Base-by-base conservation (phyloP, 208 protist species). In the Angomonas ambiguus region DNA sequence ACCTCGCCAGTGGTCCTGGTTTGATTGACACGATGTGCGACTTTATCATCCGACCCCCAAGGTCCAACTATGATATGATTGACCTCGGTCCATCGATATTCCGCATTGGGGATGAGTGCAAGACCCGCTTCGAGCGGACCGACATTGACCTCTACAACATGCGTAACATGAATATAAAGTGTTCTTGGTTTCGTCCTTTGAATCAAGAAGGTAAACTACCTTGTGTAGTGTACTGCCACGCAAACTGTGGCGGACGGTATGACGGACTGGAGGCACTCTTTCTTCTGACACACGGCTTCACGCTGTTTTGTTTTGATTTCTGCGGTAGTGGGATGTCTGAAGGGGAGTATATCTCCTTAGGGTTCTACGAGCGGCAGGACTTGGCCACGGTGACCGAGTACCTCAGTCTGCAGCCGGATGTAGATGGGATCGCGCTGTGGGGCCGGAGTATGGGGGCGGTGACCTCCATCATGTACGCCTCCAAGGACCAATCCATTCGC, bases 401-500 rank as follows among this genome's bases (percentile, higher is more conserved):
- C 62, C 76, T 97, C 24, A 53, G 66, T 25, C 51, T 61, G 28
- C 72, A 87, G 65, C 51, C 63, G 27, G 79, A 88, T 38, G 90
- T 96, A 49, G 79, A 86, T 16, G 76, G 79, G 1, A 82, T 96
- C 53, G 85, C 74, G 57, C 63, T 98, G 28, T 98, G 95, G 94
- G 95, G 95, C 10, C 78, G 95, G 45, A 96, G 88, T 67, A 98
- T 98, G 97, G 97, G 97, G 25, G 97, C 97, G 0, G 95, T 96
- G 6, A 97, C 96, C 16, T 60, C 85, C 24, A 92, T 98, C 76
- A 95, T 98, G 87, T 98, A 98, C 69, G 88, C 88, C 33, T 58
- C 82, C 11, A 95, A 88, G 42, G 95, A 98, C 74, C 72, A 79
- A 22, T 87, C 71, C 16, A 88, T 98, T 41, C 82, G 82, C 34